A percentile compares a stretch with the other conserved stretches of the same genome.
phyloP scores from a whole-genome alignment of 1,284 basidiomycete genomes.

The Erythrobasidium hasegawianum region DNA sequence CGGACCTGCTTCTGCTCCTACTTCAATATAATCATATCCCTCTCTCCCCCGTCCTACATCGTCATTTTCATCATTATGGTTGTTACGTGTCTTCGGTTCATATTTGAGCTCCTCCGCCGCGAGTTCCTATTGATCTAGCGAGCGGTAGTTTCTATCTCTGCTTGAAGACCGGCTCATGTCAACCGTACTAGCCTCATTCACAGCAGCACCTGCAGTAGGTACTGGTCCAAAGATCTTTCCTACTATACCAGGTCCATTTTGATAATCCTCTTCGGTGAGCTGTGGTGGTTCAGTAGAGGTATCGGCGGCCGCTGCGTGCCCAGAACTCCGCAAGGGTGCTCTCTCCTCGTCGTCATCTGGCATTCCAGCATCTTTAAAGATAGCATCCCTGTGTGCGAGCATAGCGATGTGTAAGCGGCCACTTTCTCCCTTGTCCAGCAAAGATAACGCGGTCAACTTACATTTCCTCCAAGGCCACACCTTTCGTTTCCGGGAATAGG shows the following conservation, averaged over 20 bases:
- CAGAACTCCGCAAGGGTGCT: slow-evolving; percentile 10
- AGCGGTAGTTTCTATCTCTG: background rate
- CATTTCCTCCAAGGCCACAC: slow-evolving; percentile 57
- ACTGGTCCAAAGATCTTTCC: slow-evolving; percentile 3
- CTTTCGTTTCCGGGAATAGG: slow-evolving; percentile 61
- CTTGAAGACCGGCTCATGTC: background rate
- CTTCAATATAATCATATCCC: background rate
- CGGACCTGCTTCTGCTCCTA: background rate
- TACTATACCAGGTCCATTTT: background rate
- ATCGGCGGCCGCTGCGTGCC: slow-evolving; percentile 9
- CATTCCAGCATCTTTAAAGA: slow-evolving; percentile 30
- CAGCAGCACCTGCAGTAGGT: background rate
- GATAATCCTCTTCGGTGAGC: slow-evolving; percentile 12
- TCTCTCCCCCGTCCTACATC: background rate
- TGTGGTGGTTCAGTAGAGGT: slow-evolving; percentile 18
- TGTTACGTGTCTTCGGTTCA: background rate
- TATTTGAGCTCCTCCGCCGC: slow-evolving; percentile 5
- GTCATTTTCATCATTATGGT: background rate
- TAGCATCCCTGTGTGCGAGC: slow-evolving; percentile 24
- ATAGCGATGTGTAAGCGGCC: too few species aligned
- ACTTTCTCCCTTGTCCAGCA: too few species aligned
- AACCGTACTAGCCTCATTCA: background rate
- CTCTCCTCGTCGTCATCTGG: slow-evolving; percentile 23
- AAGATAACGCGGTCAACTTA: slow-evolving; percentile 37
- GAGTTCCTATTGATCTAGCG: slow-evolving; percentile 14